Percentiles rank a stretch among this genome's conserved stretches.
These are phyloP conservation scores for Starmerella sirachaensis DNA, from an alignment of 805 yeast species.

Conservation along the genomic window DNA sequence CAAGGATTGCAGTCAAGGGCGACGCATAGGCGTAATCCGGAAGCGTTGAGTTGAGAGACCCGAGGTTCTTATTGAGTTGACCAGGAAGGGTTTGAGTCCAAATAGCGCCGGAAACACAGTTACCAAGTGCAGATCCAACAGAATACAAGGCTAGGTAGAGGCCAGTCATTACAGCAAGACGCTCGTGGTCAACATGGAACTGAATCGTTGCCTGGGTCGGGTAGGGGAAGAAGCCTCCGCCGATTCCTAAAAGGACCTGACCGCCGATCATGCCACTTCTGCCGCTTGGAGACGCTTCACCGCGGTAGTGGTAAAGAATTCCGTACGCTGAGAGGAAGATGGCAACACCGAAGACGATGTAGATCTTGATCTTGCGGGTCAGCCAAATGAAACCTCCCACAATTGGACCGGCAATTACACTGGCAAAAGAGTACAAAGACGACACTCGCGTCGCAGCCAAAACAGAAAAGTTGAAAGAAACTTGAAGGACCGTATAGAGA, in stretches of 20 bases:
- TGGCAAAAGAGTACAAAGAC: slow-evolving; percentile 51
- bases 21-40: slow-evolving; percentile 39
- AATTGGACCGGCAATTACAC: slow-evolving; percentile 47
- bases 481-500: slow-evolving; percentile 53
- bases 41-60: slow-evolving; percentile 28
- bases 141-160: slow-evolving; percentile 46
- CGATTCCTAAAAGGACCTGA: slow-evolving; percentile 53
- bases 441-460: slow-evolving; percentile 58
- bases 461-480: slow-evolving; percentile 47
- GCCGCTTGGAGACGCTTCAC: slow-evolving; percentile 33
- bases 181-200: slow-evolving; percentile 47
- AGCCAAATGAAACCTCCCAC: slow-evolving; percentile 42
- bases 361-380: slow-evolving; percentile 44
- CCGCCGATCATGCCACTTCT: slow-evolving; percentile 49
- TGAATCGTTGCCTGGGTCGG: slow-evolving; percentile 51
- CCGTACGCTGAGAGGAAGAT: slow-evolving; percentile 56
- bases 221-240: slow-evolving; percentile 62
- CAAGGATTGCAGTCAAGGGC: slow-evolving; percentile 40
- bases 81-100: slow-evolving; percentile 52
- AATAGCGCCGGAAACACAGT: slow-evolving; percentile 54
- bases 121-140: slow-evolving; percentile 54
- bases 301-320: slow-evolving; percentile 44
- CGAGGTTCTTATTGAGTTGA: slow-evolving; percentile 31
- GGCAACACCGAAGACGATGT: slow-evolving; percentile 45
- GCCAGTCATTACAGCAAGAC: slow-evolving; percentile 51